A percentile compares a stretch with the other conserved stretches of the same genome.
phyloP scores from a whole-genome alignment of 192 early-diverging fungal genomes.

The Nowakowskiella sp. region DNA sequence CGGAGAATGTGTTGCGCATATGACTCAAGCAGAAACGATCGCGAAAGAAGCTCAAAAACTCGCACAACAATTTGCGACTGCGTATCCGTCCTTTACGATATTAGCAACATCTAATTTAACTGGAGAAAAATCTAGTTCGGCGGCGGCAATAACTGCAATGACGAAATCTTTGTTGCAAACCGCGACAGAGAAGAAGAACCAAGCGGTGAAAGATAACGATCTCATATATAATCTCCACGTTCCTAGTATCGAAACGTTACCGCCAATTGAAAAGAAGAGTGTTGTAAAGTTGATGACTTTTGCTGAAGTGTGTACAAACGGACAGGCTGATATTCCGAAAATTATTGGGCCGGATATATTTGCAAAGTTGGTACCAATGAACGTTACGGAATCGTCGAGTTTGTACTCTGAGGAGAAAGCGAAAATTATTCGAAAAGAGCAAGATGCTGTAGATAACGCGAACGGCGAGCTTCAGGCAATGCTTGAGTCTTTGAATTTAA shows the following conservation, averaged over 20 bases:
- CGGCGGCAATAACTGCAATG: constrained; percentile 64
- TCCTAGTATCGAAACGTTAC: constrained; percentile 67
- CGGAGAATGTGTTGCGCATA: constrained; percentile 75
- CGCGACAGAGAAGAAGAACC: constrained; percentile 61
- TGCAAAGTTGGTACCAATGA: constrained; percentile 73
- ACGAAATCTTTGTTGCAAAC: constrained; percentile 55
- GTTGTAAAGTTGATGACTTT: constrained; percentile 74
- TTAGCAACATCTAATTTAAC: constrained; percentile 33
- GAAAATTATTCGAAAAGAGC: constrained; percentile 75
- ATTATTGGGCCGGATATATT: constrained; percentile 92
- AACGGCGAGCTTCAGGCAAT: constrained; percentile 77
- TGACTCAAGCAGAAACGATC: constrained; percentile 65
- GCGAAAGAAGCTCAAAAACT: constrained; percentile 83
- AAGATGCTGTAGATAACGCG: constrained; percentile 68
- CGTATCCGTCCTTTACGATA: constrained; percentile 47
- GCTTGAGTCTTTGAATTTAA: constrained; percentile 82
- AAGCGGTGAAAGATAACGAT: constrained; percentile 84
- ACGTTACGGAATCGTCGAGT: constrained; percentile 88
- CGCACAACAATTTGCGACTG: constrained; percentile 56
- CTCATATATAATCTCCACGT: constrained; percentile 87
- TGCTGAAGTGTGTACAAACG: constrained; percentile 55
- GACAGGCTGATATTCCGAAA: constrained; percentile 66
- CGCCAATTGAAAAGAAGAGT: constrained; percentile 75
- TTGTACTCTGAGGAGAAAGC: constrained; percentile 96
- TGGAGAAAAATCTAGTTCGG: constrained; percentile 47